Evolutionary conservation across 2,329 filamentous ascomycete genomes (phyloP), one percentile per base, ranked within the genome.

Genomic region (Cladosporium sp.): DNA sequence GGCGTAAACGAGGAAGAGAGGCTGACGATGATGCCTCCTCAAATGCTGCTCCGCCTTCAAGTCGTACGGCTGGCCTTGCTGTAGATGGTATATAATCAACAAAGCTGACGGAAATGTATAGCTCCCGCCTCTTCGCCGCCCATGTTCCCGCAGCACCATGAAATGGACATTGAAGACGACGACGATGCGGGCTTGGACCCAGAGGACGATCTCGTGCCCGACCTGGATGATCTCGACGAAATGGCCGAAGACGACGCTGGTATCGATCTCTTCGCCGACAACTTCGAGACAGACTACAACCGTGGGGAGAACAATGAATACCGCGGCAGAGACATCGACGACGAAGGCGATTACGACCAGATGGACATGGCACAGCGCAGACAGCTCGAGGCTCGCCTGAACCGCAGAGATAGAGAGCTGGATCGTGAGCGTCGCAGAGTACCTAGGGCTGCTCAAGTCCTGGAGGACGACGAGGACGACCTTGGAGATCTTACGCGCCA

Each of bases 401-500:
- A 90, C 77, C 87, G 88, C 67, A 85, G 91, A 77, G 91, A 95
- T 76, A 84, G 87, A 65, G 89, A 92, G 72, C 84, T 92, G 53
- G 86, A 86, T 26, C 85, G 89, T 64, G 81, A 87, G 69, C 85
- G 89, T 70, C 85, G 89, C 70, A 82, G 86, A 57, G 87, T 91
- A 73, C 91, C 91, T 2, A 85, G 85, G 30, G 91, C 90, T 7
- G 94, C 92, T 73, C 80, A 94, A 46, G 30, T 54, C 21, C 48
- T 49, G 8, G 87, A 88, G 7, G 90, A 91, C 34, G 94, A 97
- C 34, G 92, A 94, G 67, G 93, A 95, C 70, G 90, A 88, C 58
- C 87, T 95, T 65, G 84, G 93, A 67, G 93, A 98, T 75, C 84
- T 98, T 25, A 92, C 92, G 25, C 88, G 89, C 28, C 93, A 96